Evolutionary conservation across 768 basidiomycete genomes (phyloP), one percentile per base, ranked within the genome.

Genomic region (Nidularia pulvinata): DNA sequence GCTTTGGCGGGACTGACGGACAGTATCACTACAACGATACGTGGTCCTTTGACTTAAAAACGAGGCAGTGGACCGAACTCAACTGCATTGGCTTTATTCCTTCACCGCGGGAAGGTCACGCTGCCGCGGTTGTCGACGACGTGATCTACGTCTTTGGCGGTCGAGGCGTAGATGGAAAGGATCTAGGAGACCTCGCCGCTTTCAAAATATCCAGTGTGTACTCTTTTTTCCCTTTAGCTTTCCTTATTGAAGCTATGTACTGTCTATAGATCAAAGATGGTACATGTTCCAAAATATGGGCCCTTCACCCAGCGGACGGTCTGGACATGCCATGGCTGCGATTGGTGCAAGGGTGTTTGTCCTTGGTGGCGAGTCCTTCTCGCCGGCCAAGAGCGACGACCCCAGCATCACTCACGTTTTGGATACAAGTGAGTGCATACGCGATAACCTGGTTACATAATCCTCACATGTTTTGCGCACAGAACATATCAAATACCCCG

Each of bases 231-330:
- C 6, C 49, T 46, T 44, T 50, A 22, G n/a, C n/a, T 33, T 52
- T 45, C 50, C 46, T 33, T 33, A n/a, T 50, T 46, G 10, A 33
- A 22, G 50, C 59, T 48, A 59, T 49, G 32, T 42, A 55, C 46
- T 25, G 7, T 14, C 44, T 46, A 33, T 66, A 98, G 96, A 95
- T 70, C 92, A 94, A 64, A 82, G 97, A 61, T 99, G 97, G 97
- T 99, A 95, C 73, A 98, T 95, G 93, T 99, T 99, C 77, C 95
- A 98, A 70, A 97, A 98, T 65, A 99, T 99, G 97, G 97, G 97
- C 0, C 96, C 96, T 14, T 84, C 93, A 13, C 97, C 97, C 1
- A 87, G 80, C 39, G 92, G 93, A 2, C 83, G 97, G 48, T 95
- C 93, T 7, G 97, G 97, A 1, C 97, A 99, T 70, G 92, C 96